These are phyloP conservation scores for Trametes maxima DNA, from an alignment of 768 basidiomycete species.

Conservation along the genomic window DNA sequence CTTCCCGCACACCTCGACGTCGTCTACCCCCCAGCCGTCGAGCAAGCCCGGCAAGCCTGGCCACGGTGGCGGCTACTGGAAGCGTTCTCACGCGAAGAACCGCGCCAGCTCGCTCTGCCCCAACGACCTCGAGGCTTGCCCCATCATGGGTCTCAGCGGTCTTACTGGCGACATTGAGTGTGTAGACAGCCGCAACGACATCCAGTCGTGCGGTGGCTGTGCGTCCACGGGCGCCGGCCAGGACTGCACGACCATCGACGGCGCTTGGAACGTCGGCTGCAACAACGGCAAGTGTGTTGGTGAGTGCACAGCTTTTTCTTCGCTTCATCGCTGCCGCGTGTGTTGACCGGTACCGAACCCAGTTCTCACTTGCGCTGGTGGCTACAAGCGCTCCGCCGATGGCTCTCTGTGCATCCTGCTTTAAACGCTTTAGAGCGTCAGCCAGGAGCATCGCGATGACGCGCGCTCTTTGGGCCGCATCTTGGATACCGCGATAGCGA, in stretches of 20 bases:
- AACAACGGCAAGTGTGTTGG: constrained; percentile 54
- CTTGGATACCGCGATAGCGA: background rate
- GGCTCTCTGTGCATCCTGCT: constrained; percentile 46
- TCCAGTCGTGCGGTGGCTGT: constrained; percentile 80
- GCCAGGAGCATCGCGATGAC: constrained; percentile 3
- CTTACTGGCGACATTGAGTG: constrained; percentile 56
- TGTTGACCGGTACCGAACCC: constrained; percentile 12
- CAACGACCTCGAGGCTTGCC: constrained; percentile 55
- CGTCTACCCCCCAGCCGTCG: constrained; percentile 42
- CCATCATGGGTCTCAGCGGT: constrained; percentile 43
- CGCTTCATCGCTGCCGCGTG: background rate
- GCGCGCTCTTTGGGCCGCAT: background rate
- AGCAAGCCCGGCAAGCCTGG: constrained; percentile 13
- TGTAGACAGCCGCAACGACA: constrained; percentile 61
- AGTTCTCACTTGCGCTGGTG: constrained; percentile 56
- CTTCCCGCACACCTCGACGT: constrained; percentile 13
- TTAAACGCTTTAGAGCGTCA: constrained; percentile 27
- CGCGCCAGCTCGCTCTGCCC: constrained; percentile 53
- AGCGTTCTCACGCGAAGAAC: constrained; percentile 36
- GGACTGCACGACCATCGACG: constrained; percentile 70
- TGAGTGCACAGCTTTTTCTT: constrained; percentile 35
- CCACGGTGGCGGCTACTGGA: constrained; percentile 28
- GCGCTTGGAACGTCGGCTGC: constrained; percentile 75
- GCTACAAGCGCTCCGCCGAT: constrained; percentile 47
- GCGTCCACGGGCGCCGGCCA: constrained; percentile 59